These are phyloP conservation scores for Fusarium avenaceum DNA, from an alignment of 2,329 filamentous ascomycete genomes.

Conservation along the genomic window DNA sequence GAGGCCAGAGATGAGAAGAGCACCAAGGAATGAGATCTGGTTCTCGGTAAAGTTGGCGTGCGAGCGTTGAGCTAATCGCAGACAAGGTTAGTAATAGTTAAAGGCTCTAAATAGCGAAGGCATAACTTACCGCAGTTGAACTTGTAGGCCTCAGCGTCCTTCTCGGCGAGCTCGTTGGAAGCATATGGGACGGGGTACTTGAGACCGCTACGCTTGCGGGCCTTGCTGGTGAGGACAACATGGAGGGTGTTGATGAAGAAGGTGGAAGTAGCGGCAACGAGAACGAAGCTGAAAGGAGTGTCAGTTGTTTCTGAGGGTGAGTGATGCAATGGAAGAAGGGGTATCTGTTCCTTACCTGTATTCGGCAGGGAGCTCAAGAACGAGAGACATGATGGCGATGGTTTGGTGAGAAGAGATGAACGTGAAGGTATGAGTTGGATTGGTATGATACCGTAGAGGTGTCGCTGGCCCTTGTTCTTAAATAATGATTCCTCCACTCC, in stretches of 20 bases:
- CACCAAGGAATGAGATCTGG: slow-evolving; percentile 64
- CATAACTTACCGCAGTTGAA: slow-evolving; percentile 72
- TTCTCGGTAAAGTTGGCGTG: slow-evolving; percentile 76
- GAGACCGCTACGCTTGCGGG: slow-evolving; percentile 67
- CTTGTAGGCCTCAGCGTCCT: slow-evolving; percentile 65
- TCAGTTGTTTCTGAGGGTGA: slow-evolving; percentile 5
- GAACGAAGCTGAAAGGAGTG: slow-evolving; percentile 67
- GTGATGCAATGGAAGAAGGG: background rate
- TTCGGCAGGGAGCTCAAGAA: slow-evolving; percentile 61
- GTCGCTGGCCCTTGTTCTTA: slow-evolving; percentile 25
- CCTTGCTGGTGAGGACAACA: slow-evolving; percentile 59
- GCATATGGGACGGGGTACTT: slow-evolving; percentile 71
- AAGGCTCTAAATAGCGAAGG: slow-evolving; percentile 1
- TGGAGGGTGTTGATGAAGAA: slow-evolving; percentile 71
- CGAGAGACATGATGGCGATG: slow-evolving; percentile 57
- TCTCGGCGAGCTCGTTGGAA: slow-evolving; percentile 64
- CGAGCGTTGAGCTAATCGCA: slow-evolving; percentile 66
- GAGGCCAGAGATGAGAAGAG: slow-evolving; percentile 69
- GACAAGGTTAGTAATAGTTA: slow-evolving; percentile 10
- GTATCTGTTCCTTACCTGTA: slow-evolving; percentile 61
- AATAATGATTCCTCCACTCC: slow-evolving; percentile 21
- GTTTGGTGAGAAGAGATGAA: background rate
- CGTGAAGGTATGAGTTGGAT: background rate
- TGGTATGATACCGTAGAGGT: slow-evolving; percentile 14
- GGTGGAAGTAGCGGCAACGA: slow-evolving; percentile 68